Conservation (phyloP, 106 monocot species). For the Amphibolis antarctica region DNA sequence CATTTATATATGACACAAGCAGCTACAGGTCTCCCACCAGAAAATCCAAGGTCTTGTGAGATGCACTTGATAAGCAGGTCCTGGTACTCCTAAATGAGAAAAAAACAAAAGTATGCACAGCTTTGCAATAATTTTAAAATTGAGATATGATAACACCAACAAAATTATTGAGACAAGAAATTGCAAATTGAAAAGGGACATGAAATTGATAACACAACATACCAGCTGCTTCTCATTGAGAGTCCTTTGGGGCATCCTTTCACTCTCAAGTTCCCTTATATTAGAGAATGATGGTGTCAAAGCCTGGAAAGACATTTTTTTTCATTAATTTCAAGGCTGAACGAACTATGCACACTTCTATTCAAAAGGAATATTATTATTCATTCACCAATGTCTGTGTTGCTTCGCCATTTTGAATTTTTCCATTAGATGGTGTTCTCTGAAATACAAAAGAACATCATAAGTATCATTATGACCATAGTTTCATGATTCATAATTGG, state of each 20-base stretch:
- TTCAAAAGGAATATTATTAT: background rate
- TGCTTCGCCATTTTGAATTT: conserved; percentile 38
- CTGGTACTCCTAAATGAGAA: conserved; percentile 22
- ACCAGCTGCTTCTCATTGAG: conserved; percentile 98
- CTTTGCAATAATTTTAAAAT: background rate
- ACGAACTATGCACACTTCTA: background rate
- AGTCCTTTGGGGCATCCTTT: conserved; percentile 90
- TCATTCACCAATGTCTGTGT: conserved; percentile 40
- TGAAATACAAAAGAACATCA: conserved; percentile 15
- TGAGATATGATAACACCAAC: too few relatives aligned
- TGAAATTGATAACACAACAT: background rate
- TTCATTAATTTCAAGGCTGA: background rate
- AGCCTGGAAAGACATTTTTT: conserved; percentile 26
- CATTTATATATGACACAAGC: conserved; percentile 31
- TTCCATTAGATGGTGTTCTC: conserved; percentile 74
- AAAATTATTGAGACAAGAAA: too few relatives aligned
- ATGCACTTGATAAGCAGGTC: conserved; percentile 35
- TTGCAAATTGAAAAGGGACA: too few relatives aligned
- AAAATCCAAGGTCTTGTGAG: conserved; percentile 29
- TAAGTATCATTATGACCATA: background rate
- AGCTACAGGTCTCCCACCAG: conserved; percentile 24
- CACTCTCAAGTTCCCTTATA: conserved; percentile 60
- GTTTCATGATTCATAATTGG: too few relatives aligned
- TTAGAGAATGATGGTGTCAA: conserved; percentile 32
- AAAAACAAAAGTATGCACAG: conserved; percentile 19